phyloP scores from a whole-genome alignment of 805 yeast genomes.

The Saccharomycopsis selenospora region DNA sequence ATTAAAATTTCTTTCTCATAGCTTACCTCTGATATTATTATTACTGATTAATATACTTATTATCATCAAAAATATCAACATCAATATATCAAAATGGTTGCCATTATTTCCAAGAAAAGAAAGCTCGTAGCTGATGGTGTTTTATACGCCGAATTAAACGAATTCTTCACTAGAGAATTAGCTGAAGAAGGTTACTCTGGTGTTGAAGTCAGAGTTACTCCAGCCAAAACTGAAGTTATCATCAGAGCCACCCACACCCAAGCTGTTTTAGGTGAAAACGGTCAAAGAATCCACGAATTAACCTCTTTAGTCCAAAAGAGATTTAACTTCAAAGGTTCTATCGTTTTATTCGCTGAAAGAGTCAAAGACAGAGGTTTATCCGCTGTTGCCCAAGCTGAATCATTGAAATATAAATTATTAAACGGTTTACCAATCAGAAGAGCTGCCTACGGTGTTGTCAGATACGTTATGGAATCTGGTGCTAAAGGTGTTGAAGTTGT shows the following conservation, averaged over 20 bases:
- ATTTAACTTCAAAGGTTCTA: constrained; percentile 90
- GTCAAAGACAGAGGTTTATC: constrained; percentile 99
- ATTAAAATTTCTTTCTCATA: no score
- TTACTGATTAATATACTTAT: no score
- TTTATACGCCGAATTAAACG: constrained; percentile 99
- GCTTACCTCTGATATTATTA: no score
- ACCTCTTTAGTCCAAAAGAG: constrained; percentile 97
- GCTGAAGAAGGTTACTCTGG: constrained; percentile 99
- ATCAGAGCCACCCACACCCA: constrained; percentile 99
- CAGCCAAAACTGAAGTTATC: constrained; percentile 95
- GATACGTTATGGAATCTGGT: constrained; percentile 99
- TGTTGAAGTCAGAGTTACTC: constrained; percentile 98
- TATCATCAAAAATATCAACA: no score
- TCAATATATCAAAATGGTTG: constrained; percentile 29
- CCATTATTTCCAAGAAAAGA: constrained; percentile 90
- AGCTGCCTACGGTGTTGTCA: constrained; percentile 99
- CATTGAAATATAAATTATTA: constrained; percentile 94
- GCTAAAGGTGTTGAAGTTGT: constrained; percentile 99
- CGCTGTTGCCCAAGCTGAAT: constrained; percentile 99
- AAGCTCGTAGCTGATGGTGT: constrained; percentile 99
- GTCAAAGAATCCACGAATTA: constrained; percentile 99
- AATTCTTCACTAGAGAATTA: constrained; percentile 99
- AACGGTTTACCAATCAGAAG: constrained; percentile 99
- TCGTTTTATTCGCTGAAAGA: constrained; percentile 96
- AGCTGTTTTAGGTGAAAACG: constrained; percentile 98